A percentile compares a stretch with the other conserved stretches of the same genome.
phyloP scores from a whole-genome alignment of 208 protist genomes.

The Herpetomonas muscarum region DNA sequence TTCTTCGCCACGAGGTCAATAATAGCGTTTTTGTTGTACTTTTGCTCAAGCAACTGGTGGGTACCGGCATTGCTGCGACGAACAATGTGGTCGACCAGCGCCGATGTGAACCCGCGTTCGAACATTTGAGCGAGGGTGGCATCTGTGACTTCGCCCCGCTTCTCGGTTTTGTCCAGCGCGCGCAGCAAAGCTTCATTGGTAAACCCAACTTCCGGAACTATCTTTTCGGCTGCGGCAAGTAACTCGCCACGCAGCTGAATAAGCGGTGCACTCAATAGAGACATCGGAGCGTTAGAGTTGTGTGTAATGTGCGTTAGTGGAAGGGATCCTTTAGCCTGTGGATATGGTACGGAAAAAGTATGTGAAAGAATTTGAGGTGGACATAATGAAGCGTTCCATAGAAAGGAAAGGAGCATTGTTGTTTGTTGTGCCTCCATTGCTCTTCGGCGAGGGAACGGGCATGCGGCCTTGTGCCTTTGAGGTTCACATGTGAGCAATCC shows the following conservation, averaged over 20 bases:
- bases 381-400: too few relatives aligned
- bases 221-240: constrained; percentile 33
- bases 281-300: constrained; percentile 2
- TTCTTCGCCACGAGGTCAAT: constrained; percentile 42
- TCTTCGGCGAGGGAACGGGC: too few relatives aligned
- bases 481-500: too few relatives aligned
- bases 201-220: constrained; percentile 42
- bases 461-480: too few relatives aligned
- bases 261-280: constrained; percentile 15
- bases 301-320: neutral
- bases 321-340: neutral
- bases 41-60: constrained; percentile 35
- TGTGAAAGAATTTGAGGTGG: too few relatives aligned
- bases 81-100: constrained; percentile 65
- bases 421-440: too few relatives aligned
- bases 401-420: too few relatives aligned
- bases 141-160: constrained; percentile 12
- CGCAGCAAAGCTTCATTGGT: constrained; percentile 22
- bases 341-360: neutral
- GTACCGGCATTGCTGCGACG: constrained; percentile 31
- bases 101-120: constrained; percentile 50
- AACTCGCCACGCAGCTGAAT: constrained; percentile 26
- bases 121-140: constrained; percentile 34
- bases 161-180: constrained; percentile 16
- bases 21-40: constrained; percentile 51